Evolutionary conservation across 345 rosid genomes (phyloP), one percentile per base, ranked within the genome.

Genomic region (Arabis alpina): DNA sequence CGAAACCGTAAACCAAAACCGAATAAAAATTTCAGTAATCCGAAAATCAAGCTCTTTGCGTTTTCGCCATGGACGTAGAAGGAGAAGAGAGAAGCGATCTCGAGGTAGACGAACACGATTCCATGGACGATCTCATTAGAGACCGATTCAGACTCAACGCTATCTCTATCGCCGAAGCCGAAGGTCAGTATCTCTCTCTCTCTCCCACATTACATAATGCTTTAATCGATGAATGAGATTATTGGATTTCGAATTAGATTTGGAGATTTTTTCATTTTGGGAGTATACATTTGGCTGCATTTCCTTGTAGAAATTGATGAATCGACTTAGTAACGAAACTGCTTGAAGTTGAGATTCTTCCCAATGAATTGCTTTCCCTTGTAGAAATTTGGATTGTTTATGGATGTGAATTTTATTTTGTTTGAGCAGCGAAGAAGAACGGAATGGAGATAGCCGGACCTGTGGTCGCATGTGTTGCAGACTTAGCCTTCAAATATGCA

Each of bases 71-170:
- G 94, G 86, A 85, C 65, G 60, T 39, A 10, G 66, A 54, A 68
- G 77, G 67, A 75, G 81, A 74, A 14, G 76, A 73, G 42, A 77
- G 66, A 73, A 79, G 71, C 79, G 90, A 85, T 53, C 70, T 52
- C 41, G 83, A 78, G 59, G 76, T 74, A 71, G 85, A 79, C 50
- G 79, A 76, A 69, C 70, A 79, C 2, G 91, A 85, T 15, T 77
- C 91, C 5, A 81, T 76, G 58, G 80, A 68, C 36, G 86, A 88
- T 55, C 71, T 82, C 36, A 79, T 85, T n/a, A 81, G 83, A 50
- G 97, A 88, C 66, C 92, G 98, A 42, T 86, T 91, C 66, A 80
- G 96, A 54, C 91, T 93, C 81, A 80, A 92, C 30, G 76, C 88
- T 10, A 81, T 93, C 74, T 85, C 96, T 62, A 85, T 91, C 50